Percentiles rank a stretch among this genome's conserved stretches.
Evolutionary conservation across 2,329 filamentous ascomycete species (phyloP).

Genomic region (Epichloe scottii): DNA sequence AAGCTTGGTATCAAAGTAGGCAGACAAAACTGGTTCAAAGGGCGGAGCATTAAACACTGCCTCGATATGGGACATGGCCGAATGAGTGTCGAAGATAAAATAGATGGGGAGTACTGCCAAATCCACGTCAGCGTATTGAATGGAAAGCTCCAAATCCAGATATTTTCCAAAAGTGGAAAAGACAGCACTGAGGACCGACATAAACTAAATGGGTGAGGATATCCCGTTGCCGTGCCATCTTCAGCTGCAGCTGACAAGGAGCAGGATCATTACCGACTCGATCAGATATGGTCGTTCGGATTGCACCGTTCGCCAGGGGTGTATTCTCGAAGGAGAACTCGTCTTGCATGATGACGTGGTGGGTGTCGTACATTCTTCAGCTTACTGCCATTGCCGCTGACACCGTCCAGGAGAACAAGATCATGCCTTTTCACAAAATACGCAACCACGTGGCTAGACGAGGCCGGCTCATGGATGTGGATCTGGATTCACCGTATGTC

Average conservation of each 20-base stretch:
- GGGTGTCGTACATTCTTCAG: constrained; percentile 6
- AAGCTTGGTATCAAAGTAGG: constrained; percentile 50
- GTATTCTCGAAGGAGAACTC: constrained; percentile 75
- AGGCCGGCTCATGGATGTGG: constrained; percentile 54
- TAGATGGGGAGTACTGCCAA: constrained; percentile 86
- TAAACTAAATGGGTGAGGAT: constrained; percentile 41
- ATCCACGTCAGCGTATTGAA: constrained; percentile 63
- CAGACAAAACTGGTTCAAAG: constrained; percentile 51
- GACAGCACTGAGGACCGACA: constrained; percentile 65
- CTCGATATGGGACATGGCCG: constrained; percentile 47
- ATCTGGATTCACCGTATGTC: constrained; percentile 54
- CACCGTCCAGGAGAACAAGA: constrained; percentile 34
- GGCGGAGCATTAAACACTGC: constrained; percentile 62
- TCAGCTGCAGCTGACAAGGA: constrained; percentile 6
- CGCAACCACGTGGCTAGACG: constrained; percentile 67
- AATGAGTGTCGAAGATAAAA: constrained; percentile 68
- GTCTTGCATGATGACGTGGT: constrained; percentile 61
- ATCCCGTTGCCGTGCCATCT: no score
- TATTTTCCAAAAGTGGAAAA: constrained; percentile 88
- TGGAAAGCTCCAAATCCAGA: constrained; percentile 47
- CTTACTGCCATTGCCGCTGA: constrained; percentile 5
- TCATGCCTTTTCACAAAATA: constrained; percentile 71
- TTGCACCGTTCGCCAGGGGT: constrained; percentile 49
- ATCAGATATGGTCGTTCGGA: constrained; percentile 46
- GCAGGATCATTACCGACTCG: constrained; percentile 46